Evolutionary conservation across 345 rosid species (phyloP), one percentile per base, ranked within the genome.

Genomic region (Gossypium turneri): DNA sequence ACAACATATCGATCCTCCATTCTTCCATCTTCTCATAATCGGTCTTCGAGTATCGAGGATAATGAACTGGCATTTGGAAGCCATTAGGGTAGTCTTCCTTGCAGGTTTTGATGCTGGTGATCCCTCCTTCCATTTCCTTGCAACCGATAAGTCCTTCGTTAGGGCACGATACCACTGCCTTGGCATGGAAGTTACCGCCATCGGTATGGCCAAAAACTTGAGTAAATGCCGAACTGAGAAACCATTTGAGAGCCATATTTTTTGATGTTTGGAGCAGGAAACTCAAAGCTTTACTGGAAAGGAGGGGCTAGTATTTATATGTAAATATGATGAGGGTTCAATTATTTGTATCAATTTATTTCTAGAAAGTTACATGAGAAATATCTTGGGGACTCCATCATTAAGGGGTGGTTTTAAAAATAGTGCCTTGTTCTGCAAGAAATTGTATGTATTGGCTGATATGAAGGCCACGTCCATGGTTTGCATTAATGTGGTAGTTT

Each of bases 1-100:
- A 88, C 67, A 90, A 87, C 83, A 82, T 7, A 78, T 92, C 88
- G 19, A 90, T 13, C 64, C 59, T 90, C 94, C 92, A 90, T 68
- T 86, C 92, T 77, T 90, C 94, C 94, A 92, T 92, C 78, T 78
- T 79, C 89, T 86, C 86, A 17, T 88, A 92, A 48, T 90, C 90
- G 0, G 58, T 78, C 76, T 86, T 90, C 15, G 71, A 79, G 85
- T 86, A 88, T 24, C 85, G 79, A 67, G 97, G 97, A 78, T 87
- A 92, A 70, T 90, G 94, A 43, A 92, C 78, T 7, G 94, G 92
- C 89, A 92, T 85, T 73, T 80, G 85, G 58, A 92, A 88, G 47
- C 84, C 87, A 47, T 73, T 72, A 12, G 62, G 62, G 64, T 48
- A 27, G 44, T 20, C 48, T 4, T 57, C 29, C 11, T 53, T 13